phyloP scores from a whole-genome alignment of 805 yeast species.

The Starmerella sirachaensis region DNA sequence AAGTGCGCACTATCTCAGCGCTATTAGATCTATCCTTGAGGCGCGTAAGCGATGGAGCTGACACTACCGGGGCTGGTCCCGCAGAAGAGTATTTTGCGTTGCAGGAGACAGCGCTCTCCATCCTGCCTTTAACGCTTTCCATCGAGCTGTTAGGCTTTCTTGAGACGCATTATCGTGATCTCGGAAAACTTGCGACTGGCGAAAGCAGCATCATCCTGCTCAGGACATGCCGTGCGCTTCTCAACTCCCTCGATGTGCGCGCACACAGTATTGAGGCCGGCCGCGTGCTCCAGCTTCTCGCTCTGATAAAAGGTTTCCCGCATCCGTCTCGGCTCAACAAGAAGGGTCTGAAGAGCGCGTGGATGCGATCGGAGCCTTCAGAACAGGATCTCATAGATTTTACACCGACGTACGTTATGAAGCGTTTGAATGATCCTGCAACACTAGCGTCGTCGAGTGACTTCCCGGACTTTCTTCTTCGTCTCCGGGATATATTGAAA shows the following conservation, averaged over 20 bases:
- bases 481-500: no score
- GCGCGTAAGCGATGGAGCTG: no score
- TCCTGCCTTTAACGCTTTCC: conserved; percentile 1
- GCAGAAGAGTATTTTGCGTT: neutral
- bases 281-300: conserved; percentile 9
- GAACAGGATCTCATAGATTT: no score
- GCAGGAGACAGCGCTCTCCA: conserved; percentile 1
- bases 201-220: conserved; percentile 11
- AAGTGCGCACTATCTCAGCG: no score
- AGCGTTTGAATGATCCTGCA: neutral
- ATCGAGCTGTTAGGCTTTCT: conserved; percentile 6
- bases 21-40: no score
- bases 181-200: conserved; percentile 5
- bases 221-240: conserved; percentile 6
- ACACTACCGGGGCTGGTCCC: no score
- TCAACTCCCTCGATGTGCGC: conserved; percentile 8
- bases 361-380: no score
- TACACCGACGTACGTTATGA: neutral
- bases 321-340: conserved; percentile 18
- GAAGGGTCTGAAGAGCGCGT: conserved; percentile 4
- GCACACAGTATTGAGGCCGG: conserved; percentile 4
- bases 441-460: neutral
- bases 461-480: neutral
- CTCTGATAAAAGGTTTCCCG: conserved; percentile 13
- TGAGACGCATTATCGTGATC: conserved; percentile 2